Base-by-base conservation (phyloP, 495 filamentous ascomycete species). In the Pseudoneurospora amorphoporcata region DNA sequence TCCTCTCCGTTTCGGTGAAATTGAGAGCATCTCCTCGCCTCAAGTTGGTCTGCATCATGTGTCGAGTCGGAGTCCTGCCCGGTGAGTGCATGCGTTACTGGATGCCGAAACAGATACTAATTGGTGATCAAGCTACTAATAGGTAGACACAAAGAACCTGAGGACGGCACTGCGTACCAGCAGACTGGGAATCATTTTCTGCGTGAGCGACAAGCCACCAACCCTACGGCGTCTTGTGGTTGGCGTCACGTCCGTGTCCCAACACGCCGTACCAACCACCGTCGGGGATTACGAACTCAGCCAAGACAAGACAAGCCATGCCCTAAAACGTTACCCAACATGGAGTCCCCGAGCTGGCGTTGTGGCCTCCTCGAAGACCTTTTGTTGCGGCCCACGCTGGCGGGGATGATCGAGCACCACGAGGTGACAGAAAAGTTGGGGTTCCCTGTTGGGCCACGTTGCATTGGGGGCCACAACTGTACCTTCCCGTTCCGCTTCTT, bases 401-500 rank as follows among this genome's bases (percentile, higher is more conserved):
- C 53, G 53, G 29, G 53, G 53, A 35, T 61, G 29, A 35, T 61
- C 53, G 29, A 35, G 53, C 53, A 61, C 53, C 53, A 61, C 53
- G 23, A 61, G 53, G 53, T 65, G 38, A 68, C 39, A 45, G 29
- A 72, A 35, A 32, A 38, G 53, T 68, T 47, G 69, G 72, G 73
- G 72, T 58, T 39, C 73, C 74, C 69, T 73, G 72, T 73, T 47
- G 71, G 70, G 70, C 74, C 74, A 79, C 74, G 76, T 79, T 77
- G 72, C 74, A 76, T 65, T 74, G 76, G 72, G 71, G 73, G 73
- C 69, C 39, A 68, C 37, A 69, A 74, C 73, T 68, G 72, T 74
- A 75, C 69, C 77, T 75, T 77, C 73, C 77, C 77, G 75, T 75
- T 74, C 74, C 76, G 73, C 74, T 73, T 35, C 71, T 73, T 74